These are phyloP conservation scores for Macrophomina phaseolina DNA, from an alignment of 2,329 filamentous ascomycete species.

Conservation along the genomic window DNA sequence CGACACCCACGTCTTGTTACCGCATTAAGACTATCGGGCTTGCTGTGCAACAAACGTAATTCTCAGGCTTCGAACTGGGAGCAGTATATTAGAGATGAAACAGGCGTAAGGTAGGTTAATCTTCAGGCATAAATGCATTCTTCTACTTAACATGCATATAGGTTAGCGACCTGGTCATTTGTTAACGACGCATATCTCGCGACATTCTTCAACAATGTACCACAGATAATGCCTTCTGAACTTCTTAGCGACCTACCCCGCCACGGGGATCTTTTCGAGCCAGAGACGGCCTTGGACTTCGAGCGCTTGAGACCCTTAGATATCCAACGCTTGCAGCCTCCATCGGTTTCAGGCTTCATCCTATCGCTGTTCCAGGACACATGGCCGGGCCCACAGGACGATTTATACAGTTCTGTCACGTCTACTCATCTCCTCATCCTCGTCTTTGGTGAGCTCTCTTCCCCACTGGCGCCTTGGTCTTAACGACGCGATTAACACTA, in stretches of 20 bases:
- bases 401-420: neutral
- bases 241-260: neutral
- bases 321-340: neutral
- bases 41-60: neutral
- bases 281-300: neutral
- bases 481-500: neutral
- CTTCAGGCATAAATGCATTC: too few species aligned
- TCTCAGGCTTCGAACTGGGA: neutral
- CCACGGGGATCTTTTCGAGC: neutral
- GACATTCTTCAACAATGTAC: neutral
- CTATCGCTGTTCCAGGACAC: neutral
- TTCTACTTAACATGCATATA: neutral
- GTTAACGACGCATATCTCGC: neutral
- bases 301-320: neutral
- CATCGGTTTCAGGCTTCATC: neutral
- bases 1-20: neutral
- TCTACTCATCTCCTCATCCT: neutral
- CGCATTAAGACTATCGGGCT: neutral
- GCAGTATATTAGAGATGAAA: neutral
- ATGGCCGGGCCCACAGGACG: neutral
- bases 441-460: neutral
- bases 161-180: neutral
- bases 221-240: neutral
- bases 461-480: neutral
- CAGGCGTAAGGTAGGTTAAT: neutral